Conservation (phyloP, 306 rosid genomes). For the Gleditsia sinensis region DNA sequence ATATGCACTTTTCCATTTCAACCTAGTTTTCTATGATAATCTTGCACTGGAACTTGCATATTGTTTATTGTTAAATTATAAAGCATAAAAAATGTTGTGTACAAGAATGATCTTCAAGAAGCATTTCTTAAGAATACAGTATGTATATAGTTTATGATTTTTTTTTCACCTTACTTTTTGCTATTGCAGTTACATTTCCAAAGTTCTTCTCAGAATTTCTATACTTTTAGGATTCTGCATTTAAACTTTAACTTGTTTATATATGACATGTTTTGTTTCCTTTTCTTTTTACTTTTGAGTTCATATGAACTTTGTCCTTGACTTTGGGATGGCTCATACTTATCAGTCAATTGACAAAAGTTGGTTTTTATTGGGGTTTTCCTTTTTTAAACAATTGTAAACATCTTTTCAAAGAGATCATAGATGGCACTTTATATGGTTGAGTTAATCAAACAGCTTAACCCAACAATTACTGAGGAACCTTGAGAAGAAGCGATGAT, state of each 20-base stretch:
- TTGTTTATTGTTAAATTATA: neutral
- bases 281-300: neutral
- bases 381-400: too few relatives aligned
- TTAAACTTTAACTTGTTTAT: neutral
- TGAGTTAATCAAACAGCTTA: too few relatives aligned
- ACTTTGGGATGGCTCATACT: neutral
- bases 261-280: neutral
- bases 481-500: too few relatives aligned
- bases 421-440: too few relatives aligned
- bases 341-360: too few relatives aligned
- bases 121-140: neutral
- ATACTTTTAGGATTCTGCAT: neutral
- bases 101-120: neutral
- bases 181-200: neutral
- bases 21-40: neutral
- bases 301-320: neutral
- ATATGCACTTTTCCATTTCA: neutral
- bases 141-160: neutral
- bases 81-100: too few relatives aligned
- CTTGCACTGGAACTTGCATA: neutral
- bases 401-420: too few relatives aligned
- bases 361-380: too few relatives aligned
- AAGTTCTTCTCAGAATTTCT: neutral
- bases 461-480: too few relatives aligned
- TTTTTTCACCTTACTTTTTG: neutral